phyloP scores from a whole-genome alignment of 2,329 filamentous ascomycete species.

The Penicillium griseofulvum region DNA sequence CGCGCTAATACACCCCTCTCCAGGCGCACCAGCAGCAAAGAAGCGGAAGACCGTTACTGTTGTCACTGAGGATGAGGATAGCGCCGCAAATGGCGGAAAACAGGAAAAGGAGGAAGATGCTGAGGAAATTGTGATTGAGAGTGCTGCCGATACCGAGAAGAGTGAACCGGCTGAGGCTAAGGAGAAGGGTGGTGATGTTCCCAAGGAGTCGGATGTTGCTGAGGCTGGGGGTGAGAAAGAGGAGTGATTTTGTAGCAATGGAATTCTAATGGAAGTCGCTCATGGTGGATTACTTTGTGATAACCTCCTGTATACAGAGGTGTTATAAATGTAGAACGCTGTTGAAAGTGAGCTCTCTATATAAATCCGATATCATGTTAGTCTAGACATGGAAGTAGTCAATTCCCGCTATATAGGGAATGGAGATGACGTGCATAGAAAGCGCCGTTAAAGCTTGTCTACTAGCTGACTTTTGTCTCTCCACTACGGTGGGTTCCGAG shows the following conservation, averaged over 20 bases:
- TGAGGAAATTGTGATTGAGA: conserved; percentile 24
- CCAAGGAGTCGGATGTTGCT: conserved; percentile 28
- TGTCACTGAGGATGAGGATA: conserved; percentile 19
- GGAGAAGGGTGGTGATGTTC: conserved; percentile 31
- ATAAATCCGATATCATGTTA: not conserved
- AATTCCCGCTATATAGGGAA: not conserved
- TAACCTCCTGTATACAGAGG: not conserved
- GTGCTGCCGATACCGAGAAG: conserved; percentile 28
- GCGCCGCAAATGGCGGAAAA: conserved; percentile 21
- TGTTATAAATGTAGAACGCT: not conserved
- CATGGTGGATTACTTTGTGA: not conserved
- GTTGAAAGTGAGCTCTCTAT: not conserved
- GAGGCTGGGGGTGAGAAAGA: conserved; percentile 35
- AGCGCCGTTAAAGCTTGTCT: not conserved
- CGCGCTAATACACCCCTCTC: not conserved
- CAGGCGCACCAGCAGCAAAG: conserved; percentile 30
- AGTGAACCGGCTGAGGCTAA: conserved; percentile 35
- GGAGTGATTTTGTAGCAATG: not conserved
- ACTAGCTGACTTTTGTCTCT: not conserved
- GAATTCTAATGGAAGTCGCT: not conserved
- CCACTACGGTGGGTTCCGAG: not conserved
- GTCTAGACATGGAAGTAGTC: not conserved
- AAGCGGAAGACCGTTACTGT: conserved; percentile 32
- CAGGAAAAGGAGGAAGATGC: conserved; percentile 21
- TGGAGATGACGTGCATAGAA: conserved; percentile 1